Percentiles rank a stretch among this genome's conserved stretches.
These are phyloP conservation scores for Dianthus caryophyllus DNA, from an alignment of 148 eudicot genomes.

Conservation along the genomic window DNA sequence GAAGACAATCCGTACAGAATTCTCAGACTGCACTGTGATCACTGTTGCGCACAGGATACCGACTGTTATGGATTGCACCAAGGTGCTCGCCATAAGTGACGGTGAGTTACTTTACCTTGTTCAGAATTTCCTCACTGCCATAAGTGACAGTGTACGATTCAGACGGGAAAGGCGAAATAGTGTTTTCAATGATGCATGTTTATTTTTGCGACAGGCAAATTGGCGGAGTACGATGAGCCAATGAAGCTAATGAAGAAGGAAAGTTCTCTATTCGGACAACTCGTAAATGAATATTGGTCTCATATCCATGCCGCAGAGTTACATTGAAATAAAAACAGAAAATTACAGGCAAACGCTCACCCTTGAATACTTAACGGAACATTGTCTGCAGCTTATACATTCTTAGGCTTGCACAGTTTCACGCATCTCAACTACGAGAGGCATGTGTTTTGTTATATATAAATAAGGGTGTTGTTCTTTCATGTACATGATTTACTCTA, in stretches of 20 bases:
- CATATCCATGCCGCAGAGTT: constrained; percentile 59
- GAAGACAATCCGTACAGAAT: constrained; percentile 67
- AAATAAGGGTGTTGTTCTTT: too few species aligned
- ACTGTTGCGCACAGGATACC: constrained; percentile 97
- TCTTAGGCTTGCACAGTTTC: background rate
- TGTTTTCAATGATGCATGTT: background rate
- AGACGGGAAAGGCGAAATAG: background rate
- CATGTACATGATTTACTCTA: too few species aligned
- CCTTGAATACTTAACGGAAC: background rate
- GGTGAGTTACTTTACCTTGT: constrained; percentile 36
- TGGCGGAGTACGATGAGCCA: constrained; percentile 84
- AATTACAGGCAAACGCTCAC: background rate
- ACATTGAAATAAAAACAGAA: constrained; percentile 25
- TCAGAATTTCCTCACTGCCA: too few species aligned
- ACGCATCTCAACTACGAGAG: background rate
- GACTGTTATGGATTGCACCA: constrained; percentile 91
- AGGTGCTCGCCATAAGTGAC: constrained; percentile 78
- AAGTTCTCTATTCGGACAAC: constrained; percentile 68
- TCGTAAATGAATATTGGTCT: constrained; percentile 93
- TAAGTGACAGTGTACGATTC: background rate
- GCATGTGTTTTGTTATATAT: background rate
- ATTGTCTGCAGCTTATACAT: background rate
- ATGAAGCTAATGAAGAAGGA: constrained; percentile 66
- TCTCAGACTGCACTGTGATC: constrained; percentile 79
- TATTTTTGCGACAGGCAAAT: constrained; percentile 42